Percentiles rank a stretch among this genome's conserved stretches.
Evolutionary conservation across 768 basidiomycete species (phyloP).

Genomic region (Trametes punicea): DNA sequence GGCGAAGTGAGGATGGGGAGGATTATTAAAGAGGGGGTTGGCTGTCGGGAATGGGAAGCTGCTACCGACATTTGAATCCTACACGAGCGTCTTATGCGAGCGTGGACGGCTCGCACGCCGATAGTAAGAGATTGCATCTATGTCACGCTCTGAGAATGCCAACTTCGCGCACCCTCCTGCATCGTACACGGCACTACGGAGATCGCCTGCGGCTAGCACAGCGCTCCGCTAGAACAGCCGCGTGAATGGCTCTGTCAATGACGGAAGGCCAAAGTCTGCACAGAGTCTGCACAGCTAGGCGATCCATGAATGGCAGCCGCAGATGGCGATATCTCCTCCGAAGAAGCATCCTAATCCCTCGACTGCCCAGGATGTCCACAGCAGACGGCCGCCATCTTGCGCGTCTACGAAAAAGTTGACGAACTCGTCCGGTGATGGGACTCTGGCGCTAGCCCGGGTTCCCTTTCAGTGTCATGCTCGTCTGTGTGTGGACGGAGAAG

Average conservation of each 20-base stretch:
- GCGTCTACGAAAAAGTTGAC: neutral
- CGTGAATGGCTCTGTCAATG: neutral
- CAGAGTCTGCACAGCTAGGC: neutral
- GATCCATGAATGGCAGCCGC: neutral
- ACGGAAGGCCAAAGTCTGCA: neutral
- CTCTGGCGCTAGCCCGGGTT: neutral
- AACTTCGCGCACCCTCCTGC: neutral
- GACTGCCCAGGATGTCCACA: neutral
- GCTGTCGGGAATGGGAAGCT: slow-evolving; percentile 11
- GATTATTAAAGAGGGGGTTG: neutral
- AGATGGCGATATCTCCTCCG: neutral
- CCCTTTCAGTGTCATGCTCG: neutral
- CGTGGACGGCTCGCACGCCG: slow-evolving; percentile 1
- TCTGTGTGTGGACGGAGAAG: slow-evolving; percentile 1
- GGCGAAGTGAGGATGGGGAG: neutral
- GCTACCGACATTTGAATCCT: slow-evolving; percentile 10
- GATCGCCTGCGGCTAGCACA: neutral
- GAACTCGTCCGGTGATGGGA: neutral
- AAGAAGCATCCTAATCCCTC: neutral
- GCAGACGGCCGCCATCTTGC: neutral
- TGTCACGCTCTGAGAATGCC: neutral
- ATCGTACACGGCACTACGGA: neutral
- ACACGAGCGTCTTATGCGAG: neutral
- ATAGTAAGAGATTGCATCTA: slow-evolving; percentile 3
- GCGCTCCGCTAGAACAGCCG: slow-evolving; percentile 2